A percentile compares a stretch with the other conserved stretches of the same genome.
These are phyloP conservation scores for Daldinia loculata DNA, from an alignment of 495 filamentous ascomycete species.

Conservation along the genomic window DNA sequence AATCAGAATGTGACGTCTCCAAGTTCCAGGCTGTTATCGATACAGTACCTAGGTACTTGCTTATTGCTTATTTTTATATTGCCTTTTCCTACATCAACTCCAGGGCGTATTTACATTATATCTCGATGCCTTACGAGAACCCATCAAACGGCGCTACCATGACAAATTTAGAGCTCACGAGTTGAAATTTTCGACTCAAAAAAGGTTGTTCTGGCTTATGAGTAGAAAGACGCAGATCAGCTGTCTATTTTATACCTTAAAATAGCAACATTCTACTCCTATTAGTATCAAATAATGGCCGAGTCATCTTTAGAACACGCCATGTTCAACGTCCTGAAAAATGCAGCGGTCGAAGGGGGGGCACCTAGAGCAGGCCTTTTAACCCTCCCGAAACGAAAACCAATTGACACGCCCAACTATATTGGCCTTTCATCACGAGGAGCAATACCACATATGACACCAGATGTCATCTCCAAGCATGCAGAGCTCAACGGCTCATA, in stretches of 20 bases:
- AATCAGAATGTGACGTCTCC: slow-evolving; percentile 18
- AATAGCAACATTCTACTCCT: not conserved
- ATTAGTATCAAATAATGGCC: not conserved
- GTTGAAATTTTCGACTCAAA: not conserved
- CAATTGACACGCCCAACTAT: slow-evolving; percentile 82
- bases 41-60: not conserved
- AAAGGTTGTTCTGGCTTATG: not conserved
- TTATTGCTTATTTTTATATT: no score
- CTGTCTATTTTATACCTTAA: not conserved
- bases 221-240: not conserved
- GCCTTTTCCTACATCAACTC: not conserved
- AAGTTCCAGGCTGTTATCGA: slow-evolving; percentile 21
- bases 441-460: slow-evolving; percentile 83
- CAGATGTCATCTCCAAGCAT: slow-evolving; percentile 77
- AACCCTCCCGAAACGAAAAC: slow-evolving; percentile 63
- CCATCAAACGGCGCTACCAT: not conserved
- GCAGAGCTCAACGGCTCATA: slow-evolving; percentile 74
- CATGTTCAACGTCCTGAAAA: slow-evolving; percentile 54
- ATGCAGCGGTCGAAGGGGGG: slow-evolving; percentile 43
- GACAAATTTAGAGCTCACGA: not conserved
- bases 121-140: slow-evolving; percentile 17
- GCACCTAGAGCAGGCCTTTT: slow-evolving; percentile 70
- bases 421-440: slow-evolving; percentile 83
- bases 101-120: not conserved
- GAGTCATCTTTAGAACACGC: slow-evolving; percentile 23